Base-by-base conservation (phyloP, 345 rosid species). In the Eutrema yunnanense region DNA sequence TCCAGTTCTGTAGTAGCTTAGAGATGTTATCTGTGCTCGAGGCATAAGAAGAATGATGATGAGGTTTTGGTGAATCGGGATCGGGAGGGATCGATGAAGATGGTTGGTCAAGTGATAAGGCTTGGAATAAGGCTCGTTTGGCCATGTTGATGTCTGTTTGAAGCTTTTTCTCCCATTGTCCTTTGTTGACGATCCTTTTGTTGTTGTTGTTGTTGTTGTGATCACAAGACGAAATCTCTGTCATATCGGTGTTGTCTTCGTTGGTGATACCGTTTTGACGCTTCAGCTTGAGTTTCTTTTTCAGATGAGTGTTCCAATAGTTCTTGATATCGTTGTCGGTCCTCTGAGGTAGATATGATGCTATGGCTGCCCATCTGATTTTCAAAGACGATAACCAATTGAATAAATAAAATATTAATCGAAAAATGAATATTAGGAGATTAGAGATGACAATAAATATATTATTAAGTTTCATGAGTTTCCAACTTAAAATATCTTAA, bases 321-420 rank as follows among this genome's bases (percentile, higher is more conserved):
- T 95, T 92, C 71, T 95, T 92, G 63, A 95, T 88, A 71, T 94
- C 98, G 42, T 94, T 94, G 56, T 94, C 98, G 33, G 98, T 94
- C 71, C 97, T 86, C 71, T 94, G 95, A 27, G 99, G 96, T 80
- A 95, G 96, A 56, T 95, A 92, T 3, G 99, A 92, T 43, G 99
- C 99, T 79, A 95, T 95, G 47, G 99, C 97, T 50, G 98, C 98
- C 98, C 98, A 94, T 82, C 98, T 94, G 10, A 62, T 59, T 59
- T 47, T 50, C 38, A 67, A 19, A 59, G 40, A 59, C 22, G 2
- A 64, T 29, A 64, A 9, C 43, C 75, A 51, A 44, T 56, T 6
- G 26, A 44, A 38, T 8, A 5, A 27, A 38, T 1, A 5, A 40
- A 2, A 38, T 5, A n/a, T 53, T 5, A 13, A 13, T 5, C 8